Conservation (phyloP, 441 rosid genomes). For the Bruguiera hainesii region DNA sequence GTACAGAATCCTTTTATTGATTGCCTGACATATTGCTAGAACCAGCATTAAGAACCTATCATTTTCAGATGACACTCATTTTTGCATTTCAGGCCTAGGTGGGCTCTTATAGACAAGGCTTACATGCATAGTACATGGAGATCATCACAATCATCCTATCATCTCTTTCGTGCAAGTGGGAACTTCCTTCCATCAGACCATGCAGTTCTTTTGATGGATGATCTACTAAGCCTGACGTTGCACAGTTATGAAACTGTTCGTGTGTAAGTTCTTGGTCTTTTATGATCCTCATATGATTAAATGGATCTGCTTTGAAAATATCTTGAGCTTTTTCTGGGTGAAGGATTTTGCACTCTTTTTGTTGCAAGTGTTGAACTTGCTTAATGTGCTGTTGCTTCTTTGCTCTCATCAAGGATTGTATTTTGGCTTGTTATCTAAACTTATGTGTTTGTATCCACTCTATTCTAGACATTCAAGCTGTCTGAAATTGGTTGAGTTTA, state of each 20-base stretch:
- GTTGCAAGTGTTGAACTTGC: no score
- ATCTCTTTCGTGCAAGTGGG: constrained; percentile 78
- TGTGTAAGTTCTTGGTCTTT: constrained; percentile 55
- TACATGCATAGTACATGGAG: constrained; percentile 99
- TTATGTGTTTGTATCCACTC: neutral
- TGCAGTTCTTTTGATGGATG: constrained; percentile 70
- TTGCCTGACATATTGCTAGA: constrained; percentile 14
- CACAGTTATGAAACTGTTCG: constrained; percentile 99
- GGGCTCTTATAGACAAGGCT: constrained; percentile 98
- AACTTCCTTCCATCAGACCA: constrained; percentile 76
- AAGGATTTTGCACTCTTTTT: neutral
- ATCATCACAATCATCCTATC: constrained; percentile 95
- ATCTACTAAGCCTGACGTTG: constrained; percentile 79
- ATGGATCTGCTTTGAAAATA: neutral
- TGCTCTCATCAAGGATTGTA: no score
- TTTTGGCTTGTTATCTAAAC: neutral
- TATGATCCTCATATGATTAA: constrained; percentile 20
- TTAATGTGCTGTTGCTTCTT: no score
- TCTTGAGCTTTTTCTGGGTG: neutral
- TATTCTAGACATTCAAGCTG: neutral
- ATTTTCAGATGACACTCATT: constrained; percentile 11
- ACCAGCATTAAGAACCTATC: constrained; percentile 11
- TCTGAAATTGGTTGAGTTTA: constrained; percentile 9
- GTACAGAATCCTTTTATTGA: constrained; percentile 32
- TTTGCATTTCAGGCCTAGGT: constrained; percentile 74